Percentiles rank a stretch among this genome's conserved stretches.
phyloP scores from a whole-genome alignment of 257 asterid species.

The Paulownia fortunei region DNA sequence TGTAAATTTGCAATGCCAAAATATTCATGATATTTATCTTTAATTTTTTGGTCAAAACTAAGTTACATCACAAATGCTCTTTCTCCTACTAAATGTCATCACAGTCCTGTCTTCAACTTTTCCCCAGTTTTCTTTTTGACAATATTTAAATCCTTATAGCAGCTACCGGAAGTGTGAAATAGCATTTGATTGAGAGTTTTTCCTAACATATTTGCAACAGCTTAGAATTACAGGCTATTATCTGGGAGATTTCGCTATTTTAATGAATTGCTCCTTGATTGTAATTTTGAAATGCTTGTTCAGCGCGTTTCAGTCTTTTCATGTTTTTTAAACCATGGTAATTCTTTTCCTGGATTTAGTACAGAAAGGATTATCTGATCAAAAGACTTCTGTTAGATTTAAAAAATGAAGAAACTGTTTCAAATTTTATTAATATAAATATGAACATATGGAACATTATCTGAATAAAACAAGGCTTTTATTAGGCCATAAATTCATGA shows the following conservation, averaged over 20 bases:
- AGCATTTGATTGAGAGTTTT: background rate
- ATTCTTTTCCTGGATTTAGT: background rate
- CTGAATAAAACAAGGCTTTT: background rate
- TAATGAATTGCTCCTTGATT: background rate
- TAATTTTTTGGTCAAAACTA: background rate
- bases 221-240: background rate
- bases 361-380: background rate
- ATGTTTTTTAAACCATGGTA: background rate
- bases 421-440: background rate
- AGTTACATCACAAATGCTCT: background rate
- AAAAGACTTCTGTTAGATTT: background rate
- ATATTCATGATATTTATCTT: no score
- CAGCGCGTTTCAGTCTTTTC: background rate
- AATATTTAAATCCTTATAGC: background rate
- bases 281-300: background rate
- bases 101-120: background rate
- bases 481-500: background rate
- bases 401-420: background rate
- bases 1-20: no score
- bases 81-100: conserved; percentile 1
- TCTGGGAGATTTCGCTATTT: background rate
- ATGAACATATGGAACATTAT: background rate
- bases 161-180: background rate
- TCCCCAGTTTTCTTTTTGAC: background rate
- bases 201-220: background rate